Percentiles rank a stretch among this genome's conserved stretches.
Evolutionary conservation across 2,329 filamentous ascomycete genomes (phyloP).

Genomic region (Aspergillus pseudoviridinutans): DNA sequence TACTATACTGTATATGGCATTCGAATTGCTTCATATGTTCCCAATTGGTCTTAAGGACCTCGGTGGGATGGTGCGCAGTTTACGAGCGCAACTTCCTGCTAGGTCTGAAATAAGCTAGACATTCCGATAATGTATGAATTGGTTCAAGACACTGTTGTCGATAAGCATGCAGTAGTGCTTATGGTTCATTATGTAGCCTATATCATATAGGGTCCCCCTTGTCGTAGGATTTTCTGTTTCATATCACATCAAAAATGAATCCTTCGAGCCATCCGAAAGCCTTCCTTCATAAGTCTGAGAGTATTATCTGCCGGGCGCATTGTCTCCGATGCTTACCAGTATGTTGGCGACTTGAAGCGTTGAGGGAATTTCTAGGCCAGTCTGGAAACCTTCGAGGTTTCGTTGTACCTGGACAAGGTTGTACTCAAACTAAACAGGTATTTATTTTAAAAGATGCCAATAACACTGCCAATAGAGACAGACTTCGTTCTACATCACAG

Average conservation of each 20-base stretch:
- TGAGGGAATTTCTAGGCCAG: not conserved
- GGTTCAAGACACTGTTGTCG: not conserved
- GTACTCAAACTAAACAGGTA: no score
- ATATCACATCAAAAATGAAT: not conserved
- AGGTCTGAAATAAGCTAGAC: not conserved
- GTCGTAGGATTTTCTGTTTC: not conserved
- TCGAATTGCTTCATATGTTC: not conserved
- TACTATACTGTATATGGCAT: no score
- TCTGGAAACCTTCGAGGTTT: not conserved
- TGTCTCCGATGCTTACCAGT: not conserved
- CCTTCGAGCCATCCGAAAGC: not conserved
- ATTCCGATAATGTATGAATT: not conserved
- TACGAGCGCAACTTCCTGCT: not conserved
- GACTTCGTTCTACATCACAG: not conserved
- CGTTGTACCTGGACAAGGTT: not conserved
- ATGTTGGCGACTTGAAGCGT: not conserved
- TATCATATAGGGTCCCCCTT: not conserved
- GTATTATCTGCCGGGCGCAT: not conserved
- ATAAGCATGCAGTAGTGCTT: not conserved
- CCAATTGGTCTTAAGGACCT: not conserved
- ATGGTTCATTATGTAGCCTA: no score
- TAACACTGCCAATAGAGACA: not conserved
- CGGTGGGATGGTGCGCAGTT: not conserved
- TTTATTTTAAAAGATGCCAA: not conserved
- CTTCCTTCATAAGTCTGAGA: not conserved